Evolutionary conservation across 208 protist species (phyloP).

Genomic region (Leishmania braziliensis): DNA sequence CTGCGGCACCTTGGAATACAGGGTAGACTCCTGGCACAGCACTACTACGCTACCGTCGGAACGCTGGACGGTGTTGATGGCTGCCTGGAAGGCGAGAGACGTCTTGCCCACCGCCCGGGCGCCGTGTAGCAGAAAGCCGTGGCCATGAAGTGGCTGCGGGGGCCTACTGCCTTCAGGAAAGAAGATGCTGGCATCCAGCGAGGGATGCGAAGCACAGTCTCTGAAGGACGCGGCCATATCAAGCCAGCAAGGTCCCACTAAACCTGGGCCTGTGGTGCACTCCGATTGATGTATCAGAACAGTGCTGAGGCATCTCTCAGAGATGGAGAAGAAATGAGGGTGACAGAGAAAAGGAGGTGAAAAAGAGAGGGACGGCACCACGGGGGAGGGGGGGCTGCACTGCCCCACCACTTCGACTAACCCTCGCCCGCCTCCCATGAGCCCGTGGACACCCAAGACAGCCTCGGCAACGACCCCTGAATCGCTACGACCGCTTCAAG

Average conservation of each 20-base stretch:
- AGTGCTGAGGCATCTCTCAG: not conserved
- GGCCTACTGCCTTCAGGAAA: conserved; percentile 23
- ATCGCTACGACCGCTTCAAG: not conserved
- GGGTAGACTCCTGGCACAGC: conserved; percentile 47
- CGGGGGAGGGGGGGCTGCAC: not conserved
- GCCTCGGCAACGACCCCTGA: not conserved
- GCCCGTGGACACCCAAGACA: not conserved
- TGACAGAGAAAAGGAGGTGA: not conserved
- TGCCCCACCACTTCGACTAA: not conserved
- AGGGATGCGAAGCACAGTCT: not conserved
- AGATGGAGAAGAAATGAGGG: not conserved
- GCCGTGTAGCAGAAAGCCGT: conserved; percentile 61
- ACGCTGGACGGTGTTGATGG: conserved; percentile 43
- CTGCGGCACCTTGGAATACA: conserved; percentile 60
- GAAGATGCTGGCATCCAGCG: conserved; percentile 26
- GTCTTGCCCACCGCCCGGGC: conserved; percentile 55
- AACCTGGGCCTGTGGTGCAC: not conserved
- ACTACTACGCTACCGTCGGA: conserved; percentile 36
- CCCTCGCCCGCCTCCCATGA: not conserved
- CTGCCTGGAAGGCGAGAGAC: conserved; percentile 73
- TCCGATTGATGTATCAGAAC: not conserved
- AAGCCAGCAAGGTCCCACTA: not conserved
- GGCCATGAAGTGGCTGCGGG: conserved; percentile 29
- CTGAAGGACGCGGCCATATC: not conserved
- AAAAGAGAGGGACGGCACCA: not conserved